Evolutionary conservation across 208 protist species (phyloP).

Genomic region (Phytomonas francai): DNA sequence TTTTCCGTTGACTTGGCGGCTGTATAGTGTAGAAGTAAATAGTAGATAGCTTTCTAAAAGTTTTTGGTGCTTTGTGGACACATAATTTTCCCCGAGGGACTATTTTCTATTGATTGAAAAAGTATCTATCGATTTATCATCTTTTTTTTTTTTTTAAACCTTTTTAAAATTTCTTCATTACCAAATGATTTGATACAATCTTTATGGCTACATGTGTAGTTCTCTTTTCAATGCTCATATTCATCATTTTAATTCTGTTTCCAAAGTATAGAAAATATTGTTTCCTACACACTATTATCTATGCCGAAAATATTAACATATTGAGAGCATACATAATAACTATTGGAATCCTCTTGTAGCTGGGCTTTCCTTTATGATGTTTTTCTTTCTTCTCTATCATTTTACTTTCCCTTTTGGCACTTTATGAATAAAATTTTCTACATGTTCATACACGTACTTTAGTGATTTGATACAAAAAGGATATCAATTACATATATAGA

Average conservation of each 20-base stretch:
- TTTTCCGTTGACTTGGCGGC: neutral
- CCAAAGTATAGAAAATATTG: neutral
- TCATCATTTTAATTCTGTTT: neutral
- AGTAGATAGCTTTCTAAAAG: neutral
- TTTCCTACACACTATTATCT: neutral
- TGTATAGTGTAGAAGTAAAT: no score
- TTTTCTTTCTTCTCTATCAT: neutral
- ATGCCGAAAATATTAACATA: neutral
- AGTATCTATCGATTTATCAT: neutral
- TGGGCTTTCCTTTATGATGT: slow-evolving; percentile 5
- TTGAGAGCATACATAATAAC: neutral
- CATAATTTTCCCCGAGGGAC: no score
- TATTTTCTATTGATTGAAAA: neutral
- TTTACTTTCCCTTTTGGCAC: neutral
- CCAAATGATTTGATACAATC: neutral
- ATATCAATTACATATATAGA: no score
- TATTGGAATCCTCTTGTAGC: neutral
- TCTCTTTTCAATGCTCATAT: slow-evolving; percentile 3
- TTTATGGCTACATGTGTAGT: neutral
- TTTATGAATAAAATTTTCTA: neutral
- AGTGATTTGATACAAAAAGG: no score
- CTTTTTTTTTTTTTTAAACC: slow-evolving; percentile 10
- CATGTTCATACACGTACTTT: neutral
- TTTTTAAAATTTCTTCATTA: neutral
- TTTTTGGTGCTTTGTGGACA: slow-evolving; percentile 1